A percentile compares a stretch with the other conserved stretches of the same genome.
Conservation (phyloP, 164 flowering plant species). For the Akebia trifoliata region DNA sequence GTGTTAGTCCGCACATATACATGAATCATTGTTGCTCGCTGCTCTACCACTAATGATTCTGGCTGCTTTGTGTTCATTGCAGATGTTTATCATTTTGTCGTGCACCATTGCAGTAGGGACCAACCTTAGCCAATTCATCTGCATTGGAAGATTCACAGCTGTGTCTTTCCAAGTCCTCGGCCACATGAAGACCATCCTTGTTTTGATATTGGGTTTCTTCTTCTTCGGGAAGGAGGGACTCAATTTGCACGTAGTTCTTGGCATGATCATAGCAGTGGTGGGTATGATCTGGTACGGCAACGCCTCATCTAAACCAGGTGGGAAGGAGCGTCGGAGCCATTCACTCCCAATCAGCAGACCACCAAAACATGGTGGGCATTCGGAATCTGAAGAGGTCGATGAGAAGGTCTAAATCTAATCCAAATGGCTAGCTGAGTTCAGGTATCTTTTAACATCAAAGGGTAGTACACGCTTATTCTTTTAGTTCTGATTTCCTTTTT, state of each 20-base stretch:
- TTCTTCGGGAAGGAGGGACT: constrained; percentile 92
- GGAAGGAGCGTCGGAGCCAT: constrained; percentile 60
- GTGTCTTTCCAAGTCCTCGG: constrained; percentile 90
- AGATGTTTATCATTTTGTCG: constrained; percentile 61
- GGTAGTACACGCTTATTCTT: constrained; percentile 9
- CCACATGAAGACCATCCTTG: constrained; percentile 79
- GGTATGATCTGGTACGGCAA: constrained; percentile 95
- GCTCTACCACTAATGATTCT: not conserved
- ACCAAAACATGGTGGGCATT: constrained; percentile 31
- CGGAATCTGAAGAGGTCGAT: constrained; percentile 36
- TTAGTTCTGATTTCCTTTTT: no score
- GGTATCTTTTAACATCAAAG: constrained; percentile 15
- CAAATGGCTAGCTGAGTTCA: constrained; percentile 6
- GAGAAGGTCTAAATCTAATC: constrained; percentile 37
- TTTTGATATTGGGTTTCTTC: constrained; percentile 64
- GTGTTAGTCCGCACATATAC: no score
- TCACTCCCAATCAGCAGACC: constrained; percentile 30
- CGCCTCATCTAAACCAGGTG: constrained; percentile 84
- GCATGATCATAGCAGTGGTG: constrained; percentile 70
- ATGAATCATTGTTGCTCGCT: not conserved
- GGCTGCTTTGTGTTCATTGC: constrained; percentile 20
- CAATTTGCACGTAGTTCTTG: constrained; percentile 68
- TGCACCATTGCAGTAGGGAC: constrained; percentile 79
- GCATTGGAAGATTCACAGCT: constrained; percentile 88
- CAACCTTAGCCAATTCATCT: constrained; percentile 83